phyloP scores from a whole-genome alignment of 176 grass and related monocot genomes.

The Otatea glauca region DNA sequence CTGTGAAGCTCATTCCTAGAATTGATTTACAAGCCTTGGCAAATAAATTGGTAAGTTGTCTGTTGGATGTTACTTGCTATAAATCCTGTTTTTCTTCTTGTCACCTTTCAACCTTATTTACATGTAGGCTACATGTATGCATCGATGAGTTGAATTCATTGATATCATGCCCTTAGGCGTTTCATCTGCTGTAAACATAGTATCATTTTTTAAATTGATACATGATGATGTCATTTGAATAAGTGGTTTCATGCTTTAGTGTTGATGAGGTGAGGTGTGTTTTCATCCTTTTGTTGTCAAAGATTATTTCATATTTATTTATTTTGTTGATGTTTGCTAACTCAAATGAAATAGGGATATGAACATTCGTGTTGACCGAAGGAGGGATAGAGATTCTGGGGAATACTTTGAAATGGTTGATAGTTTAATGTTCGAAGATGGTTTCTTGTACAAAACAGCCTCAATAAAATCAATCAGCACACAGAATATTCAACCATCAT shows the following conservation, averaged over 20 bases:
- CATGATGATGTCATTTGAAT: not conserved
- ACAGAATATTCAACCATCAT: constrained; percentile 67
- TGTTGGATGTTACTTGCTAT: constrained; percentile 3
- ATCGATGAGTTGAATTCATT: constrained; percentile 6
- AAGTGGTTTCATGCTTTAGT: constrained; percentile 46
- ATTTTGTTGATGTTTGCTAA: constrained; percentile 35
- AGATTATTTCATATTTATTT: constrained; percentile 12
- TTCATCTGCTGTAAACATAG: constrained; percentile 12
- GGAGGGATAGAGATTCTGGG: constrained; percentile 67
- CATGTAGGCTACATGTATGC: no score
- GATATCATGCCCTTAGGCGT: not conserved
- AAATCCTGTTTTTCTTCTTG: constrained; percentile 4
- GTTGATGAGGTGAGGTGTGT: constrained; percentile 71
- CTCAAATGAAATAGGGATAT: constrained; percentile 57
- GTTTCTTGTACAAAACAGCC: constrained; percentile 76
- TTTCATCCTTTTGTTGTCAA: constrained; percentile 35
- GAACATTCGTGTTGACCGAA: constrained; percentile 64
- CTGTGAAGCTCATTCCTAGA: constrained; percentile 83
- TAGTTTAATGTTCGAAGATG: constrained; percentile 78
- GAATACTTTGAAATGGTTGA: constrained; percentile 74
- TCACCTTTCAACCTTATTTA: not conserved
- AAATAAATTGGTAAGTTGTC: constrained; percentile 69
- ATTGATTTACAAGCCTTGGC: constrained; percentile 81
- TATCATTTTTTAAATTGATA: not conserved
- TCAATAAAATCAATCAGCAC: constrained; percentile 77